These are phyloP conservation scores for Cordyceps pruinosa DNA, from an alignment of 2,329 filamentous ascomycete genomes.

Conservation along the genomic window DNA sequence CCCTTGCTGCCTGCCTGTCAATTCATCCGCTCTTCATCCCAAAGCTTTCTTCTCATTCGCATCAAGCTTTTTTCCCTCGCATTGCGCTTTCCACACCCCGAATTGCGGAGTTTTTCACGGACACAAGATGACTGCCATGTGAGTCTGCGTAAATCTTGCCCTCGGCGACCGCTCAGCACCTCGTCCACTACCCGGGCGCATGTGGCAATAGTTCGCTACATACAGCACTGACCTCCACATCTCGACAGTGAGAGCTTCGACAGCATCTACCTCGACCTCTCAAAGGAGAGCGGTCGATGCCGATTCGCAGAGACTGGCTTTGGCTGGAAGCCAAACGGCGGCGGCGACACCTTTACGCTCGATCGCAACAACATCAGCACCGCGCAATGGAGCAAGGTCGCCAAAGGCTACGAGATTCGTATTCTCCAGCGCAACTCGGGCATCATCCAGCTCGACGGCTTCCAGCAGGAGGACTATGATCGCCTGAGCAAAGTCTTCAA, in stretches of 20 bases:
- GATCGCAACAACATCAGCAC: slow-evolving; percentile 77
- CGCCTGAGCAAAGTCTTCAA: slow-evolving; percentile 90
- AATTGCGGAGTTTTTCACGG: not conserved
- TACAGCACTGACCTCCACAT: slow-evolving; percentile 6
- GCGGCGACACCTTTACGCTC: slow-evolving; percentile 88
- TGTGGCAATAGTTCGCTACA: not conserved
- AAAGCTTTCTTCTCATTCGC: not conserved
- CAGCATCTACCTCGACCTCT: slow-evolving; percentile 92
- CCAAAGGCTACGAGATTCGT: slow-evolving; percentile 90
- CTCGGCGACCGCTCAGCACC: not conserved
- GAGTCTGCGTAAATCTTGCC: slow-evolving; percentile 17
- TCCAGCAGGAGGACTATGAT: slow-evolving; percentile 90
- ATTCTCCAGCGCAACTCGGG: slow-evolving; percentile 77
- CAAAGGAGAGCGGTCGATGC: slow-evolving; percentile 86
- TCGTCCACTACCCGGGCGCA: not conserved
- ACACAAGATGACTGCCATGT: slow-evolving; percentile 33
- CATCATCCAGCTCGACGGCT: slow-evolving; percentile 90
- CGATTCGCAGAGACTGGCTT: slow-evolving; percentile 90
- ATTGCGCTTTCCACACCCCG: not conserved
- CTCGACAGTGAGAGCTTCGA: slow-evolving; percentile 77
- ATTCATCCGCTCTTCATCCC: slow-evolving; percentile 1
- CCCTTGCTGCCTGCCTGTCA: not conserved
- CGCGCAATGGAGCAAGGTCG: slow-evolving; percentile 91
- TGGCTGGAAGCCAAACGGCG: slow-evolving; percentile 86
- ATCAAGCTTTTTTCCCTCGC: not conserved